Conservation (phyloP, 768 basidiomycete genomes). For the Agaricus sinodeliciosus region DNA sequence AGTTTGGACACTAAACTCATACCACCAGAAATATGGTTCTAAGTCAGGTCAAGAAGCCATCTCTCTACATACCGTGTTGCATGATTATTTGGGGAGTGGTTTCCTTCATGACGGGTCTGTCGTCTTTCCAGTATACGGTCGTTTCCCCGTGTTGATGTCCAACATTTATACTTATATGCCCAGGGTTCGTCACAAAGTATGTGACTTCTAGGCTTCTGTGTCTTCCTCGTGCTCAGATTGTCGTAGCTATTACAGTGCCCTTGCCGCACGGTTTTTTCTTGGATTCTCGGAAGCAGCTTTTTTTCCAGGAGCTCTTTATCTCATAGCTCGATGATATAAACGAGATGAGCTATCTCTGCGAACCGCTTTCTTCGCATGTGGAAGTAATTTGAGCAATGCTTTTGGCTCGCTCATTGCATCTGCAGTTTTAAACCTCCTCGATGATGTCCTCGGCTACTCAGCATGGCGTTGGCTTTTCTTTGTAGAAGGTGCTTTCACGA, state of each 20-base stretch:
- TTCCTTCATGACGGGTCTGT: conserved; percentile 41
- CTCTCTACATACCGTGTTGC: conserved; percentile 53
- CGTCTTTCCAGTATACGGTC: background rate
- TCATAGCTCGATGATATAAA: conserved; percentile 69
- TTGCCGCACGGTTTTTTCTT: conserved; percentile 67
- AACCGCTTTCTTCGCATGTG: conserved; percentile 63
- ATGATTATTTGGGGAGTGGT: conserved; percentile 64
- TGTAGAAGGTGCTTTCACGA: conserved; percentile 55
- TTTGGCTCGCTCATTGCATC: conserved; percentile 77
- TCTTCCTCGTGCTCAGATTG: background rate
- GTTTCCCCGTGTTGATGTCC: background rate
- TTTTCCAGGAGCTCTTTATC: conserved; percentile 61
- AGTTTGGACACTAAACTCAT: background rate
- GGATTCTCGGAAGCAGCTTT: conserved; percentile 69
- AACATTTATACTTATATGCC: background rate
- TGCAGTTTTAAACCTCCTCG: conserved; percentile 65
- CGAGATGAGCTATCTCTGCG: conserved; percentile 63
- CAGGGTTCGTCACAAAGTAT: conserved; percentile 37
- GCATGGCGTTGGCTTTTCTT: conserved; percentile 81
- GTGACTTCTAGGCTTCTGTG: background rate
- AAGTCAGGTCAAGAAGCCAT: conserved; percentile 55
- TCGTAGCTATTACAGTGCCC: conserved; percentile 52
- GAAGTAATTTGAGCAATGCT: conserved; percentile 72
- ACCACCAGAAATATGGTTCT: conserved; percentile 58
- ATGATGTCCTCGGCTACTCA: conserved; percentile 57